Base-by-base conservation (phyloP, 371 early-diverging fungal species). In the Mucor lusitanicus region DNA sequence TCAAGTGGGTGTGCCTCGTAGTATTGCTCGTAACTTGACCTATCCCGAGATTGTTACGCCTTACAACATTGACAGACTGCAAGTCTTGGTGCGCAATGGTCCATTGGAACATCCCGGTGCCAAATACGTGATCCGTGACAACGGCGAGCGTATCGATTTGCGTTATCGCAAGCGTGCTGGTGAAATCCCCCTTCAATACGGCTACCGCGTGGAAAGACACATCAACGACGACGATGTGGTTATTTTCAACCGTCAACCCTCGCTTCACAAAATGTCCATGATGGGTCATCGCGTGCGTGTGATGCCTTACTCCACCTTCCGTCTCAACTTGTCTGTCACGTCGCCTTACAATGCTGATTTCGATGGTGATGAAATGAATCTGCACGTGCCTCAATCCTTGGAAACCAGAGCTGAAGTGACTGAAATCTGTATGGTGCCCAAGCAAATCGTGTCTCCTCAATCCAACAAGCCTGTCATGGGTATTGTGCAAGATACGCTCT, bases 351-450 rank as follows among this genome's bases (percentile, higher is more conserved):
- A 99, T 75, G 99, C 99, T 65, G 99, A 99, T 89, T 99, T 99
- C 84, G 99, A 99, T 80, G 99, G 99, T 63, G 99, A 99, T 81
- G 99, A 99, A 83, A 99, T 99, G 99, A 99, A 99, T 82, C 80
- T 99, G 83, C 99, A 99, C 80, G 96, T 99, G 30, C 99, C 99
- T 32, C 99, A 99, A 79, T 94, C 94, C 11, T 84, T 92, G 67
- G 97, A 97, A 79, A 92, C 99, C 7, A 91, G 93, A 54, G 96
- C 99, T 15, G 99, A 99, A 83, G 85, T 99, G 42, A 87, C 87
- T 67, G 95, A 98, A 83, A 88, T 99, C 53, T 96, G 96, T 78
- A 95, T 97, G 94, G 99, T 99, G 2, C 96, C 99, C 11, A 94
- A 92, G 73, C 98, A 99, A 83, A 97, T 99, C 74, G 91, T 99